A percentile compares a stretch with the other conserved stretches of the same genome.
Conservation (phyloP, 768 basidiomycete species). For the Termitomyces sp. region DNA sequence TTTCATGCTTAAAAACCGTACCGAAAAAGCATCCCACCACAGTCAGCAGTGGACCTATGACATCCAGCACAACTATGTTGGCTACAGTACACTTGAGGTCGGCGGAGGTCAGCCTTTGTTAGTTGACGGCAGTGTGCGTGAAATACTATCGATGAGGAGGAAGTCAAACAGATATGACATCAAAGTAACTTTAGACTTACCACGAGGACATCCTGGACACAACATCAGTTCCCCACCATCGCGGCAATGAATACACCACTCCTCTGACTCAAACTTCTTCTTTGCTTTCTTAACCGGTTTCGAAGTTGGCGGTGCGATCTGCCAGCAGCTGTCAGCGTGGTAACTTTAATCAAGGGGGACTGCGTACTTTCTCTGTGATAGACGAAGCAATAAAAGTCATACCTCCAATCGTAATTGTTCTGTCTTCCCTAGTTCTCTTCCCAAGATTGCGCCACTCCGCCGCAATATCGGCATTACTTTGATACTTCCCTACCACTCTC, state of each 20-base stretch:
- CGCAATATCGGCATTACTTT: slow-evolving; percentile 37
- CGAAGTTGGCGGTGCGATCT: slow-evolving; percentile 10
- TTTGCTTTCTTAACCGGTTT: slow-evolving; percentile 23
- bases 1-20: slow-evolving; percentile 14
- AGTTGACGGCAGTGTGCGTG: slow-evolving; percentile 45
- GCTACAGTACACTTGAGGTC: slow-evolving; percentile 27
- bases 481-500: slow-evolving; percentile 27
- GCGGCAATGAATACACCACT: slow-evolving; percentile 54
- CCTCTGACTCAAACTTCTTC: slow-evolving; percentile 43
- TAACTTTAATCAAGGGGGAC: background rate
- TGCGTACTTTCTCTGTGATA: slow-evolving; percentile 12
- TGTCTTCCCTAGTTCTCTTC: slow-evolving; percentile 36
- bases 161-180: background rate
- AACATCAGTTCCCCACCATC: slow-evolving; percentile 51
- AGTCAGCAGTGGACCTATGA: slow-evolving; percentile 33
- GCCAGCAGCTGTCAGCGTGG: slow-evolving; percentile 2
- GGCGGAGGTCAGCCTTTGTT: slow-evolving; percentile 22
- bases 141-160: slow-evolving; percentile 34
- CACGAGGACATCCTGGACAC: slow-evolving; percentile 50
- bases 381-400: slow-evolving; percentile 23
- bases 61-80: slow-evolving; percentile 50
- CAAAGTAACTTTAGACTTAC: slow-evolving; percentile 21
- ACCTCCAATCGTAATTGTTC: slow-evolving; percentile 28
- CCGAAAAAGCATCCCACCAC: slow-evolving; percentile 59
- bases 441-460: slow-evolving; percentile 40